Evolutionary conservation across 2,329 filamentous ascomycete species (phyloP).

Genomic region (Echinosphaeria canescens): DNA sequence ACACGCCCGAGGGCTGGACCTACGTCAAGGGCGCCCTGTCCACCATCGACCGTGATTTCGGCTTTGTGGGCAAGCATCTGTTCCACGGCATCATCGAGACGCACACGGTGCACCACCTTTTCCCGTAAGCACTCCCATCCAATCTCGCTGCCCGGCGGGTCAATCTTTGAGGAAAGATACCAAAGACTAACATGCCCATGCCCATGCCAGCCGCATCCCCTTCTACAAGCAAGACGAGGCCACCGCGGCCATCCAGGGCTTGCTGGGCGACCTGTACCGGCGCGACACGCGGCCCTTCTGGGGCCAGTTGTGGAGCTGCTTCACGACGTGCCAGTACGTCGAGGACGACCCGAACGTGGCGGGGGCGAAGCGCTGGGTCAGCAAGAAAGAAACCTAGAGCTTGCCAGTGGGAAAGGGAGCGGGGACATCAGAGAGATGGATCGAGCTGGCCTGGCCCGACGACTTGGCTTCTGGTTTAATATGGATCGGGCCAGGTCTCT

Average conservation of each 20-base stretch:
- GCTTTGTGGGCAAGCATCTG: slow-evolving; percentile 39
- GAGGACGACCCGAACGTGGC: slow-evolving; percentile 14
- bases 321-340: slow-evolving; percentile 23
- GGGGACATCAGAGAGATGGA: no score
- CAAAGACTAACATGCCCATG: slow-evolving; percentile 2
- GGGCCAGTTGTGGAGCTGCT: slow-evolving; percentile 20
- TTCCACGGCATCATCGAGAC: slow-evolving; percentile 46
- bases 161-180: no score
- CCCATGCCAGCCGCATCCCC: slow-evolving; percentile 24
- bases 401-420: no score
- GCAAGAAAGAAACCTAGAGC: slow-evolving; percentile 2
- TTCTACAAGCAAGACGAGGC: slow-evolving; percentile 38
- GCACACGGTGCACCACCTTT: slow-evolving; percentile 41
- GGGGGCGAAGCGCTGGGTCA: slow-evolving; percentile 14
- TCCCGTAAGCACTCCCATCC: slow-evolving; percentile 18
- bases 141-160: neutral
- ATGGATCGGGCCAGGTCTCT: no score
- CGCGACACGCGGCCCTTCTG: slow-evolving; percentile 19
- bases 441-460: no score
- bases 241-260: slow-evolving; percentile 29
- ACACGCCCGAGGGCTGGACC: slow-evolving; percentile 34
- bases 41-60: slow-evolving; percentile 42
- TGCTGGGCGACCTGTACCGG: slow-evolving; percentile 32
- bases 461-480: no score
- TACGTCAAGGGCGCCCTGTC: slow-evolving; percentile 38